Evolutionary conservation across 352 stramenopile genomes (phyloP).

Genomic region (Globisporangium abappressorium): DNA sequence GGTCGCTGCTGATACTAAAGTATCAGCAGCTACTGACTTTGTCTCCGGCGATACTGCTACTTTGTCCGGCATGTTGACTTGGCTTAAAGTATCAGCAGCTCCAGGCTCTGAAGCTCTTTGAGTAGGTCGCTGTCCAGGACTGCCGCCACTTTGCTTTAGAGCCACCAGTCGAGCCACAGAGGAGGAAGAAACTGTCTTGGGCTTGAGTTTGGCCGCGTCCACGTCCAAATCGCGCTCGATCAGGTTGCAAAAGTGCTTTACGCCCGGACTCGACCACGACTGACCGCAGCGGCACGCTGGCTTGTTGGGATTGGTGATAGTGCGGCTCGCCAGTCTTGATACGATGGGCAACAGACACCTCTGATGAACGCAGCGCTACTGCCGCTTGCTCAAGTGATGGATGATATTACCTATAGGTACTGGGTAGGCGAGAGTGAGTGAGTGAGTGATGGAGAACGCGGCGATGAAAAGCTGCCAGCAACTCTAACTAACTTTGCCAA

Average conservation of each 20-base stretch:
- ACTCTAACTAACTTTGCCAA: not conserved
- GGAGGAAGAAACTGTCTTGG: not conserved
- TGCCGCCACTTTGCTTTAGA: constrained; percentile 2
- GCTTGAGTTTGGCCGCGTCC: not conserved
- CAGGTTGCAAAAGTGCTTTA: constrained; percentile 68
- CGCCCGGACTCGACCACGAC: constrained; percentile 52
- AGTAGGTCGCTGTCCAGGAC: not conserved
- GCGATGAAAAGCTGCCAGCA: not conserved
- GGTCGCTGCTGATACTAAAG: not conserved
- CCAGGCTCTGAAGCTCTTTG: not conserved
- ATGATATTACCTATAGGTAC: not conserved
- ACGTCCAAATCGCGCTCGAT: constrained; percentile 27
- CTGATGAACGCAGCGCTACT: not conserved
- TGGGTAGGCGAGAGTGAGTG: not conserved
- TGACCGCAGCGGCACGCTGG: constrained; percentile 57
- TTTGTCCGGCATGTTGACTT: constrained; percentile 9
- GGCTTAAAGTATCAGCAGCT: not conserved
- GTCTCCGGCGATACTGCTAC: constrained; percentile 1
- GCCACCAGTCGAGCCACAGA: not conserved
- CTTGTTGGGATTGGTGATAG: not conserved
- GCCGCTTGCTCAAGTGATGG: not conserved
- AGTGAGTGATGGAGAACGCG: not conserved
- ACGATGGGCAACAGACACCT: not conserved
- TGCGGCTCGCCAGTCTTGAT: not conserved
- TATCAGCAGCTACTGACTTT: not conserved